A percentile compares a stretch with the other conserved stretches of the same genome.
Evolutionary conservation across 306 rosid genomes (phyloP).

Genomic region (Sechiopsis laciniata): DNA sequence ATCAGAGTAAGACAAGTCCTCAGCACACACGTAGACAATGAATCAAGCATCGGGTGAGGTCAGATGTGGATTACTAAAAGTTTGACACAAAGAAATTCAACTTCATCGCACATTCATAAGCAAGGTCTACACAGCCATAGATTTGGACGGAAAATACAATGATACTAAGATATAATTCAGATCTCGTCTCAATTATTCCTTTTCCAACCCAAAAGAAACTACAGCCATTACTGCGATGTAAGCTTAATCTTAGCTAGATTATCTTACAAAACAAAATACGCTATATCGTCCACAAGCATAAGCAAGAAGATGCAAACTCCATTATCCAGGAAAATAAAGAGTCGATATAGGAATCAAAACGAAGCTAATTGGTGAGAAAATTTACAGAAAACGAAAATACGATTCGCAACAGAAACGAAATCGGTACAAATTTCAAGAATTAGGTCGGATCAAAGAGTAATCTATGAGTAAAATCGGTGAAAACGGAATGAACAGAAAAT

Average conservation of each 20-base stretch:
- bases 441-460: background rate
- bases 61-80: background rate
- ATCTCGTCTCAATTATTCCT: background rate
- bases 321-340: background rate
- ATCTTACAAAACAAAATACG: background rate
- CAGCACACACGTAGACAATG: background rate
- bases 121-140: background rate
- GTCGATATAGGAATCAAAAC: background rate
- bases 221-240: background rate
- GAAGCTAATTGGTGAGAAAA: background rate
- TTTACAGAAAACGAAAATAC: conserved; percentile 5
- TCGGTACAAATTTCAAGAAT: background rate
- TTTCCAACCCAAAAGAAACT: background rate
- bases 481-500: conserved; percentile 7
- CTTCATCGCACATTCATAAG: background rate
- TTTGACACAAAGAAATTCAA: background rate
- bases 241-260: background rate
- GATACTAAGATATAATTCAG: background rate
- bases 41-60: background rate
- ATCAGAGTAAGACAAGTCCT: background rate
- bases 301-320: background rate
- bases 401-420: background rate
- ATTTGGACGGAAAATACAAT: background rate
- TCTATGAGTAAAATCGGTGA: background rate
- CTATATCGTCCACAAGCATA: background rate